Evolutionary conservation across 2,329 filamentous ascomycete species (phyloP).

Genomic region (Dactylella cylindrospora): DNA sequence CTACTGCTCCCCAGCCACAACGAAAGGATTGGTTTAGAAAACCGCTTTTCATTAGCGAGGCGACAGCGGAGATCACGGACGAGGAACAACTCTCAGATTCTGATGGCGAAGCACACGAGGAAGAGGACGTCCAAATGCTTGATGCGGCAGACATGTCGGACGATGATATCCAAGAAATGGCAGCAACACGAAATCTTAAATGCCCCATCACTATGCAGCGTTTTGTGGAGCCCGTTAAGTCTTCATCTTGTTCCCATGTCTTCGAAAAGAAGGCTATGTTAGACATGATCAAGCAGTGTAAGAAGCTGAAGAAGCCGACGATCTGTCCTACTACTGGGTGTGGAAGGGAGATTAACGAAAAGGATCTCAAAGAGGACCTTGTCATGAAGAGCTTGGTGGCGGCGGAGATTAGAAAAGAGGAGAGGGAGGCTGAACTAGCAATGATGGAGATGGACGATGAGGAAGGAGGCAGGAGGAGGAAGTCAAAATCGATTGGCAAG

Average conservation of each 20-base stretch:
- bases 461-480: constrained; percentile 1
- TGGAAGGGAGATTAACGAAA: constrained; percentile 12
- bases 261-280: constrained; percentile 25
- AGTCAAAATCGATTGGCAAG: constrained; percentile 8
- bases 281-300: constrained; percentile 21
- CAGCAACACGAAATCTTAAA: constrained; percentile 20
- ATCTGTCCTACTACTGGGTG: constrained; percentile 27
- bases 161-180: constrained; percentile 31
- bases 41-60: constrained; percentile 31
- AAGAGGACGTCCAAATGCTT: constrained; percentile 27
- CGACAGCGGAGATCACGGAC: constrained; percentile 20
- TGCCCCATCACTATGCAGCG: constrained; percentile 29
- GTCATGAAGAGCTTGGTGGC: constrained; percentile 23
- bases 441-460: constrained; percentile 13
- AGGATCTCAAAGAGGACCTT: constrained; percentile 21
- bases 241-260: constrained; percentile 16
- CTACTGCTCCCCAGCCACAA: constrained; percentile 23
- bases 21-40: constrained; percentile 39
- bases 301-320: constrained; percentile 17
- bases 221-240: constrained; percentile 37
- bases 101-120: neutral
- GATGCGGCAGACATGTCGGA: constrained; percentile 21
- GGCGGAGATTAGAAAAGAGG: constrained; percentile 11
- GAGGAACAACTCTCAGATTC: constrained; percentile 29
- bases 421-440: constrained; percentile 4